phyloP scores from a whole-genome alignment of 257 asterid genomes.

The Oldenlandia corymbosa region DNA sequence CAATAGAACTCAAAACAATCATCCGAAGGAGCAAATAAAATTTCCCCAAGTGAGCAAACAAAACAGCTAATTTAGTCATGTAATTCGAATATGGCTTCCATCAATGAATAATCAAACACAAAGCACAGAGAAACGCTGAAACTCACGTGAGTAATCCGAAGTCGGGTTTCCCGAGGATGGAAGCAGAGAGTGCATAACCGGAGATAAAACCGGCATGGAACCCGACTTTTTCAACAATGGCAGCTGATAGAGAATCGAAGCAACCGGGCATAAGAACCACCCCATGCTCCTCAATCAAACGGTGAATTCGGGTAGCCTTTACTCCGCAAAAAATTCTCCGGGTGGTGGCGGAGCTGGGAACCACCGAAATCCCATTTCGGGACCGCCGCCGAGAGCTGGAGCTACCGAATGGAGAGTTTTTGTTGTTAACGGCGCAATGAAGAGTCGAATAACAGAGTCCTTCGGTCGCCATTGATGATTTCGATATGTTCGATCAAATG shows the following conservation, averaged over 20 bases:
- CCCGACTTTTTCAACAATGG: constrained; percentile 18
- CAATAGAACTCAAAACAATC: too few relatives aligned
- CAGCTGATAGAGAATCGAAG: constrained; percentile 18
- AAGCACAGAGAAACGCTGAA: not conserved
- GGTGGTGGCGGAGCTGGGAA: not conserved
- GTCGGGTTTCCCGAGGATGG: constrained; percentile 22
- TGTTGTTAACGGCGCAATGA: not conserved
- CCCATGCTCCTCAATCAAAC: constrained; percentile 15
- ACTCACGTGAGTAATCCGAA: constrained; percentile 20
- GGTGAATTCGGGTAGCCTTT: constrained; percentile 19
- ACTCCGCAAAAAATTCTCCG: not conserved
- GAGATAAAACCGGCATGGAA: constrained; percentile 18
- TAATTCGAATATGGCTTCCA: not conserved
- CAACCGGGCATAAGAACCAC: constrained; percentile 20
- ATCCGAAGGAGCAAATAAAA: too few relatives aligned
- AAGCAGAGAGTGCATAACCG: constrained; percentile 19
- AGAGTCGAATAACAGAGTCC: not conserved
- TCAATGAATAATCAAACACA: too few relatives aligned
- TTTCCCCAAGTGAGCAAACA: not conserved
- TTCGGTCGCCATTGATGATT: not conserved
- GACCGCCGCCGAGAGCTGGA: not conserved
- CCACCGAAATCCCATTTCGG: not conserved
- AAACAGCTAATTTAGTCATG: too few relatives aligned
- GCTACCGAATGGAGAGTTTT: not conserved
- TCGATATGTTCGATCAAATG: not conserved